Evolutionary conservation across 2,329 filamentous ascomycete species (phyloP).

Genomic region (Cladosporium halotolerans): DNA sequence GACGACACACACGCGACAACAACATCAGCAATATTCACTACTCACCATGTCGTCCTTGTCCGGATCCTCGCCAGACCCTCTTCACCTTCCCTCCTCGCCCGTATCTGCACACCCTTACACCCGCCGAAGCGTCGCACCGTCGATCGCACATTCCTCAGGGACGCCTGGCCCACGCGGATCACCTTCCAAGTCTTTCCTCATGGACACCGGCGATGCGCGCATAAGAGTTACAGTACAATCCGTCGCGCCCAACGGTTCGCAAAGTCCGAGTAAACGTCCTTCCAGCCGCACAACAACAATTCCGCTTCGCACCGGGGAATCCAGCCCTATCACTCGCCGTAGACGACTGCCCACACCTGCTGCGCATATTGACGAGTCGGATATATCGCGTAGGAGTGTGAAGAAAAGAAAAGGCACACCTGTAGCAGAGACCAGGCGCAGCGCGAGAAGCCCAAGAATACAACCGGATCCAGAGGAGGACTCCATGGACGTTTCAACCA

Average conservation of each 20-base stretch:
- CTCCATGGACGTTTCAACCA: background rate
- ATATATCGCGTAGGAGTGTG: conserved; percentile 14
- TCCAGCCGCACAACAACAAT: conserved; percentile 32
- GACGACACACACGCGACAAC: background rate
- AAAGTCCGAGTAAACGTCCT: conserved; percentile 18
- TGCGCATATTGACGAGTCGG: background rate
- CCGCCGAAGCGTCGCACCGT: conserved; percentile 16
- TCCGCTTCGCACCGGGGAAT: conserved; percentile 33
- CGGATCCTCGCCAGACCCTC: conserved; percentile 28
- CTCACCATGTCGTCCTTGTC: conserved; percentile 5
- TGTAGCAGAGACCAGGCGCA: conserved; percentile 8
- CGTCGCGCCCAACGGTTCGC: conserved; percentile 31
- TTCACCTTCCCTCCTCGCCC: conserved; percentile 30
- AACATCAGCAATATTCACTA: background rate
- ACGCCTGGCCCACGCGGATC: conserved; percentile 20
- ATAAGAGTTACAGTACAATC: conserved; percentile 47
- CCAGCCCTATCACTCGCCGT: conserved; percentile 18
- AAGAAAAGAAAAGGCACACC: conserved; percentile 29
- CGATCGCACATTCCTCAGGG: conserved; percentile 24
- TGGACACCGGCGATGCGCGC: conserved; percentile 35
- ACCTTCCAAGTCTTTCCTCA: conserved; percentile 41
- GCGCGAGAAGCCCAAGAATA: background rate
- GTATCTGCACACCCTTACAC: conserved; percentile 12
- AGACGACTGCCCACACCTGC: conserved; percentile 1
- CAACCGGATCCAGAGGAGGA: conserved; percentile 8